Base-by-base conservation (phyloP, 2,329 filamentous ascomycete genomes). In the Myriosclerotinia scirpicola region DNA sequence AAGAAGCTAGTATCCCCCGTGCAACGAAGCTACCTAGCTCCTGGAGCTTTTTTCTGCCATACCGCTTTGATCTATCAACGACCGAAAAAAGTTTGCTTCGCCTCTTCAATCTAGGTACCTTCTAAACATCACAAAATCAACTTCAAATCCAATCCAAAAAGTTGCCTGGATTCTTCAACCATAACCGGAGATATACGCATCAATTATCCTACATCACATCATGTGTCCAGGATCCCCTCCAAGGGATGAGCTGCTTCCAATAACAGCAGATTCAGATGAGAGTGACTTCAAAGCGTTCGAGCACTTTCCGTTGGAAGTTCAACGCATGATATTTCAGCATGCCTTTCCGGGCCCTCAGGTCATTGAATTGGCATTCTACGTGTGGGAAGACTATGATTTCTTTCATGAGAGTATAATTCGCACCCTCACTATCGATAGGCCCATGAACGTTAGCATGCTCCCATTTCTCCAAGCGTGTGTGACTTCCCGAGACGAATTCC, bases 81-180 rank as follows among this genome's bases (percentile, higher is more conserved):
- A 22, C 9, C 12, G 5, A 48, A 6, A 5, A 9, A 22, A 11
- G 22, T 0, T 2, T 5, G 11, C 7, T 11, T 0, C 7, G 3
- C 1, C n/a, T n/a, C 2, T 22, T 22, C 17, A 36, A 34, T 22
- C 30, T 2, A n/a, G n/a, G n/a, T n/a, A 48, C 15, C 56, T 22
- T 11, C 14, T 7, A n/a, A 36, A 34, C 3, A 22, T n/a, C 34
- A 1, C 26, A 48, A 36, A 22, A 42, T 22, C 30, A 1, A 60
- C 17, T 34, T n/a, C 1, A 14, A 48, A 6, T 8, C 8, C 20
- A 3, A 8, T 1, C 20, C 22, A 26, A 42, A 3, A 30, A 14
- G 11, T 22, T 42, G 8, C 20, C 38, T 1, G 2, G 11, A 12
- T 15, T 20, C n/a, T 20, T 42, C 6, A 12, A 12, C 3, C 1